Percentiles rank a stretch among this genome's conserved stretches.
phyloP scores from a whole-genome alignment of 305 asterid species.

The Fraxinus paxiana region DNA sequence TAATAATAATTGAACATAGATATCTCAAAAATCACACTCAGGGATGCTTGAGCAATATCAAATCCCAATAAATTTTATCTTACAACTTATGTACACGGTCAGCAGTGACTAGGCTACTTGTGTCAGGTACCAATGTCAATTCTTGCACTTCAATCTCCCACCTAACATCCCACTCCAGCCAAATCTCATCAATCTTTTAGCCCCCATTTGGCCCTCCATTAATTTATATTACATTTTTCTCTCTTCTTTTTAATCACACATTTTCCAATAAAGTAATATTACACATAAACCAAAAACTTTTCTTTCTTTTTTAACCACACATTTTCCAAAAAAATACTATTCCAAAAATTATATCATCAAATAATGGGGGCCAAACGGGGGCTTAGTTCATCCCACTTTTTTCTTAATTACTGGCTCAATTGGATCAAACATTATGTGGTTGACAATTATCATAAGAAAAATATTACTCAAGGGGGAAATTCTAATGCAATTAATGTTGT shows the following conservation, averaged over 20 bases:
- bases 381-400: not conserved
- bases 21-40: not conserved
- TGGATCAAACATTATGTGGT: not conserved
- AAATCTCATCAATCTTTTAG: not conserved
- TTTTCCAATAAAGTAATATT: too few relatives aligned
- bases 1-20: not conserved
- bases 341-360: not conserved
- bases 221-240: not conserved
- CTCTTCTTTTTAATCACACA: not conserved
- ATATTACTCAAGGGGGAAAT: not conserved
- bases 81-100: not conserved
- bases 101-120: not conserved
- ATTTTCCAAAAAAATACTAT: not conserved
- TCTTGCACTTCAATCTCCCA: not conserved
- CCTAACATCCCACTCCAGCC: not conserved
- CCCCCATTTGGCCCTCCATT: not conserved
- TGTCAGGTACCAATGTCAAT: not conserved
- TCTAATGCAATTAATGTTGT: slow-evolving; percentile 2
- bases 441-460: not conserved
- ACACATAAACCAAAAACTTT: not conserved
- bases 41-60: not conserved
- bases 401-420: not conserved
- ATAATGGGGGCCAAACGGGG: not conserved
- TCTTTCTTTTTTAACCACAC: not conserved
- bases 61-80: not conserved